Evolutionary conservation across 768 basidiomycete genomes (phyloP), one percentile per base, ranked within the genome.

Genomic region (Boletus vinaceobasis): DNA sequence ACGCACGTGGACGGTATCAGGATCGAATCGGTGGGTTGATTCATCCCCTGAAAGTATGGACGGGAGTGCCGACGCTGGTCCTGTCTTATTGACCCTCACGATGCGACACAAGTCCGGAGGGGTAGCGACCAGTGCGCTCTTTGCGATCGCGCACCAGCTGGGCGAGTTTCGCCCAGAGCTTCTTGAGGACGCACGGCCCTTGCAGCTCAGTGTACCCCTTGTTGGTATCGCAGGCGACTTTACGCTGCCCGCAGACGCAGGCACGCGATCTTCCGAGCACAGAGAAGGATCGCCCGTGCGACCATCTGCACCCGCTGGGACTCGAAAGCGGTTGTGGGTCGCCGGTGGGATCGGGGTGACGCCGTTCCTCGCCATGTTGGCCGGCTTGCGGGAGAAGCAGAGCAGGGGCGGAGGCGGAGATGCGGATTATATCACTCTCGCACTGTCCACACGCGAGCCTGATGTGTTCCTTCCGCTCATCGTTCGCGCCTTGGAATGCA

Each of bases 301-400:
- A n/a, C n/a, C n/a, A n/a, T n/a, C n/a, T n/a, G 1, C 27, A 15
- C 10, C 0, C 15, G 0, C 23, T 5, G 43, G 38, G 17, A 50
- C 43, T 27, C 52, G 39, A 23, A 72, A 71, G 43, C 65, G 81
- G 49, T 61, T 85, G 39, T 86, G 82, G 83, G 55, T 81, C 15
- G 84, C 83, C 0, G 83, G 83, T 21, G 85, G 85, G 1, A 86
- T 87, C 50, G 85, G 86, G 3, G 55, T 87, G 44, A 87, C 86
- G 17, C 85, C 84, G 0, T 87, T 84, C 68, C 65, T 87, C 31
- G 78, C 77, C 32, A 82, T 86, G 83, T 68, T 85, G 4, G 46
- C 50, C 49, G 29, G 64, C 50, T 29, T 62, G 48, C 37, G 45
- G 27, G 49, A 50, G 37, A 40, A 33, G 21, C 44, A 38, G 17